Percentiles rank a stretch among this genome's conserved stretches.
phyloP scores from a whole-genome alignment of 768 basidiomycete species.

The Auricularia cornea region DNA sequence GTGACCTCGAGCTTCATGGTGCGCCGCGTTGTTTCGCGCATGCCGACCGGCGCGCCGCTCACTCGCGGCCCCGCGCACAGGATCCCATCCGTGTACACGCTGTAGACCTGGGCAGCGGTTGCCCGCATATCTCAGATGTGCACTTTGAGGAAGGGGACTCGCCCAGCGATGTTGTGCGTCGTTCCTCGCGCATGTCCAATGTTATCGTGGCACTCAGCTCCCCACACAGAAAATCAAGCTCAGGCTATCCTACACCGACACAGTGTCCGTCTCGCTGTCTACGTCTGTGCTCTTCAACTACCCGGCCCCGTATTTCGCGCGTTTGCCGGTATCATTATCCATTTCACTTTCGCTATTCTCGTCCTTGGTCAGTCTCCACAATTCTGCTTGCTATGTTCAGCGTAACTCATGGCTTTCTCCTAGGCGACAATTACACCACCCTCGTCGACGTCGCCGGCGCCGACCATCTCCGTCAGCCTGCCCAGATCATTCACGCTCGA shows the following conservation, averaged over 20 bases:
- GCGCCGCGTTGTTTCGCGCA: slow-evolving; percentile 15
- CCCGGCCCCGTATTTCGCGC: slow-evolving; percentile 73
- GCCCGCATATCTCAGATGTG: slow-evolving; percentile 70
- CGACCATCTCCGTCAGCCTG: slow-evolving; percentile 63
- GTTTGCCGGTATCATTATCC: slow-evolving; percentile 72
- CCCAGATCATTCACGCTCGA: slow-evolving; percentile 82
- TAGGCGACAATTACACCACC: slow-evolving; percentile 64
- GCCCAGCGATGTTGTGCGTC: slow-evolving; percentile 12
- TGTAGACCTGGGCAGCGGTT: slow-evolving; percentile 72
- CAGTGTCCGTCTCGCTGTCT: slow-evolving; percentile 71
- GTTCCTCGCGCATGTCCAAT: slow-evolving; percentile 4
- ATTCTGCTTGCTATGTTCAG: slow-evolving; percentile 1
- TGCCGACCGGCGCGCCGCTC: neutral
- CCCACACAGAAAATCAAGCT: slow-evolving; percentile 63
- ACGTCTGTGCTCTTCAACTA: slow-evolving; percentile 82
- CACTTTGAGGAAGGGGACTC: slow-evolving; percentile 35
- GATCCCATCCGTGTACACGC: slow-evolving; percentile 82
- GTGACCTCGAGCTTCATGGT: slow-evolving; percentile 66
- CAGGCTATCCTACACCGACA: slow-evolving; percentile 78
- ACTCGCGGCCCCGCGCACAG: slow-evolving; percentile 29
- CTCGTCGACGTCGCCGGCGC: slow-evolving; percentile 39
- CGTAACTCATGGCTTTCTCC: slow-evolving; percentile 3
- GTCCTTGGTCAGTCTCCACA: slow-evolving; percentile 5
- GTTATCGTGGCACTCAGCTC: slow-evolving; percentile 3
- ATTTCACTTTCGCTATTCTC: slow-evolving; percentile 64